These are phyloP conservation scores for Phaeotremella fagi DNA, from an alignment of 768 basidiomycete species.

Conservation along the genomic window DNA sequence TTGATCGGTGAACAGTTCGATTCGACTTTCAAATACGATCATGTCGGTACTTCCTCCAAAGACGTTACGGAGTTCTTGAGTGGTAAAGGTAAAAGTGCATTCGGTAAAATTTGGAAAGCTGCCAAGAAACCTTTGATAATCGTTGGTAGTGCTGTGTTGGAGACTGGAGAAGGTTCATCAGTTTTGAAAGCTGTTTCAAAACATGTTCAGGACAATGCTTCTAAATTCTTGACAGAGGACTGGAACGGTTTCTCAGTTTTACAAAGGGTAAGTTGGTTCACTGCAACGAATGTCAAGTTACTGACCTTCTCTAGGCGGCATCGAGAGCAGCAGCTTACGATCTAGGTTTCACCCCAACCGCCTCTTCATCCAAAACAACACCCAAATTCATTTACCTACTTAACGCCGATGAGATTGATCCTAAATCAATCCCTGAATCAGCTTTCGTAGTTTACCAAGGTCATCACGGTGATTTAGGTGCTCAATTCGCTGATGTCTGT, in stretches of 20 bases:
- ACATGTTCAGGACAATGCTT: slow-evolving; percentile 74
- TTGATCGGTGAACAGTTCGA: slow-evolving; percentile 86
- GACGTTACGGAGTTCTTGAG: slow-evolving; percentile 68
- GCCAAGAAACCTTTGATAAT: slow-evolving; percentile 91
- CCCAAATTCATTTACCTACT: slow-evolving; percentile 96
- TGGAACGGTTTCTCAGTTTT: slow-evolving; percentile 95
- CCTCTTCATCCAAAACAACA: slow-evolving; percentile 64
- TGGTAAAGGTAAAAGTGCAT: slow-evolving; percentile 60
- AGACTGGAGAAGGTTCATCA: slow-evolving; percentile 76
- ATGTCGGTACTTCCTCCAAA: slow-evolving; percentile 72
- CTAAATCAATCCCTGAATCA: slow-evolving; percentile 76
- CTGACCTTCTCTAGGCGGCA: slow-evolving; percentile 58
- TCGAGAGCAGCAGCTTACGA: slow-evolving; percentile 94
- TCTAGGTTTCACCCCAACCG: slow-evolving; percentile 82
- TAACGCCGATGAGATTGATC: slow-evolving; percentile 90
- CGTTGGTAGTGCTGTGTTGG: slow-evolving; percentile 77
- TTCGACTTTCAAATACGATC: slow-evolving; percentile 87
- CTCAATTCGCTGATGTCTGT: slow-evolving; percentile 94
- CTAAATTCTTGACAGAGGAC: slow-evolving; percentile 69
- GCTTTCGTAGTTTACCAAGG: slow-evolving; percentile 99
- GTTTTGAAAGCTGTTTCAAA: slow-evolving; percentile 71
- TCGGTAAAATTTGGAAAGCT: slow-evolving; percentile 77
- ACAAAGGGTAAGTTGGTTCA: slow-evolving; percentile 64
- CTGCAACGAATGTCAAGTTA: not conserved
- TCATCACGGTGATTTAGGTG: slow-evolving; percentile 95